Evolutionary conservation across 2,329 filamentous ascomycete genomes (phyloP).

Genomic region (Colletotrichum australisinense): DNA sequence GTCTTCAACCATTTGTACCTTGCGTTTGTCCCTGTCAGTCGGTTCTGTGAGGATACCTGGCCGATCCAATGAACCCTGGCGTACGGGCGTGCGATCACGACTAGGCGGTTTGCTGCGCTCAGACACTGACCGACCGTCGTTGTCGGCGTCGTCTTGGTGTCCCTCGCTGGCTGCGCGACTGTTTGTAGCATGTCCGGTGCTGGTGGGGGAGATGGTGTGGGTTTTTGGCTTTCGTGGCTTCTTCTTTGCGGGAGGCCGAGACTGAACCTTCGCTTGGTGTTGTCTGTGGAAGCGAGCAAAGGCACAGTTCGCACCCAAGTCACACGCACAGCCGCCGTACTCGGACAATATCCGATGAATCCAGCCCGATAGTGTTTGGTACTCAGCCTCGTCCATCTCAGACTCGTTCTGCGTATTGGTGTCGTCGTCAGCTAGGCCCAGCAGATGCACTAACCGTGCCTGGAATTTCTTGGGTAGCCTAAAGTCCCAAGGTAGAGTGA

Average conservation of each 20-base stretch:
- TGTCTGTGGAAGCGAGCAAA: slow-evolving; percentile 73
- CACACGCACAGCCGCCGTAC: slow-evolving; percentile 83
- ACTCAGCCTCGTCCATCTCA: slow-evolving; percentile 70
- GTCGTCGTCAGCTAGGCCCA: slow-evolving; percentile 73
- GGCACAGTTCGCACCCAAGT: slow-evolving; percentile 70
- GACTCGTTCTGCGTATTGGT: slow-evolving; percentile 58
- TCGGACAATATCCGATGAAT: slow-evolving; percentile 78
- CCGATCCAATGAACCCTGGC: slow-evolving; percentile 70
- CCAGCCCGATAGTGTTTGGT: slow-evolving; percentile 71
- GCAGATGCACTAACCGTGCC: slow-evolving; percentile 65
- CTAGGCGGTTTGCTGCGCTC: slow-evolving; percentile 73
- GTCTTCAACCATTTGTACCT: slow-evolving; percentile 74
- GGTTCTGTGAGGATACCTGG: slow-evolving; percentile 71
- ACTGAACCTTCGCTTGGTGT: slow-evolving; percentile 61
- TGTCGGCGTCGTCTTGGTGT: slow-evolving; percentile 66
- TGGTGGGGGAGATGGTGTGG: slow-evolving; percentile 70
- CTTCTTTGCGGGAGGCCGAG: slow-evolving; percentile 56
- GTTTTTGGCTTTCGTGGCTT: slow-evolving; percentile 66
- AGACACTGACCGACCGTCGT: slow-evolving; percentile 62
- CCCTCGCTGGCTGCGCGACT: slow-evolving; percentile 74
- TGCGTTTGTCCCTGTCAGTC: slow-evolving; percentile 75
- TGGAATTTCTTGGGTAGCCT: slow-evolving; percentile 67
- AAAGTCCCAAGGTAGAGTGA: slow-evolving; percentile 77
- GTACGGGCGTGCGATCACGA: slow-evolving; percentile 71
- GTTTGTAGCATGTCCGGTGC: slow-evolving; percentile 70